Conservation (phyloP, 2,329 filamentous ascomycete species). For the Cadophora malorum region DNA sequence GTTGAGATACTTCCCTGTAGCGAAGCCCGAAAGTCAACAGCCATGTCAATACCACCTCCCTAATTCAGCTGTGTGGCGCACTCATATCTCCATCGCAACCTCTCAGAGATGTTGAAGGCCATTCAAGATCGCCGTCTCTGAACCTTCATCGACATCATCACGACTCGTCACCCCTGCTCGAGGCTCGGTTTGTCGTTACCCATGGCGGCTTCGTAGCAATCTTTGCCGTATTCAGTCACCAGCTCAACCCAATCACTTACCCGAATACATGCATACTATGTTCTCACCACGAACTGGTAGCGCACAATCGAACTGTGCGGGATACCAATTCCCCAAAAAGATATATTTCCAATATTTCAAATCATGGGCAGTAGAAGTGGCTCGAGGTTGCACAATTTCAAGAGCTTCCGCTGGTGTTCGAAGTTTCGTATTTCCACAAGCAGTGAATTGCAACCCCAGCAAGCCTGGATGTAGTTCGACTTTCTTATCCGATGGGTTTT, state of each 20-base stretch:
- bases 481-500: background rate
- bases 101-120: background rate
- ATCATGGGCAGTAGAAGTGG: background rate
- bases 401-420: background rate
- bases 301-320: background rate
- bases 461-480: background rate
- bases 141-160: background rate
- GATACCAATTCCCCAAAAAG: background rate
- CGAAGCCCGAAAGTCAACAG: background rate
- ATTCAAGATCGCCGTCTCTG: background rate
- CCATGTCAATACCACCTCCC: conserved; percentile 2
- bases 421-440: background rate
- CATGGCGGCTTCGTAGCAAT: background rate
- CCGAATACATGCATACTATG: background rate
- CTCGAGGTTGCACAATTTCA: background rate
- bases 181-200: background rate
- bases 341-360: background rate
- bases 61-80: background rate
- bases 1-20: background rate
- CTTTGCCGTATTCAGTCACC: background rate
- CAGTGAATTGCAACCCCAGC: background rate
- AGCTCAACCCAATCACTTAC: background rate
- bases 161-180: background rate
- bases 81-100: background rate
- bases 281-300: background rate